These are phyloP conservation scores for Cocos nucifera DNA, from an alignment of 176 grass and related monocot species.

Conservation along the genomic window DNA sequence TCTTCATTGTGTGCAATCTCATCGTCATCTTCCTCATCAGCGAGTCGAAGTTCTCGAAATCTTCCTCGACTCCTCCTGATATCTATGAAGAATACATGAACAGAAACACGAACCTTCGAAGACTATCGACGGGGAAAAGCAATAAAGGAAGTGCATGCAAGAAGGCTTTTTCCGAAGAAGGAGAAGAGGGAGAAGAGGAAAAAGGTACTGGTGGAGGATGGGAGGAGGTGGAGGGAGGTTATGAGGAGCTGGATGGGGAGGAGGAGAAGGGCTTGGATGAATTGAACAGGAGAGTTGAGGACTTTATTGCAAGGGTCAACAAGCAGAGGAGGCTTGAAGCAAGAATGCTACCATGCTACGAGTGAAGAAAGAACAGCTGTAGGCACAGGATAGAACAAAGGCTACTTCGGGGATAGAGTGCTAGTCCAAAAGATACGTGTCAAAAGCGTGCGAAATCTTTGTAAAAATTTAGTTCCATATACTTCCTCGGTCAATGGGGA, in stretches of 20 bases:
- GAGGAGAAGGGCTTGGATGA: conserved; percentile 32
- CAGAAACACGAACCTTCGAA: conserved; percentile 14
- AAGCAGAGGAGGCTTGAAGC: conserved; percentile 69
- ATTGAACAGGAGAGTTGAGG: conserved; percentile 76
- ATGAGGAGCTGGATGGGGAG: conserved; percentile 16
- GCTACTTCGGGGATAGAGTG: too few relatives aligned
- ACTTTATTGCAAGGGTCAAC: conserved; percentile 92
- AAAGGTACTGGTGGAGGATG: neutral
- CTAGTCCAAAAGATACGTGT: too few relatives aligned
- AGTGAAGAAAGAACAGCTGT: too few relatives aligned
- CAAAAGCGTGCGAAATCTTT: too few relatives aligned
- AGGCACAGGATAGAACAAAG: too few relatives aligned
- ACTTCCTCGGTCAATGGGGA: too few relatives aligned
- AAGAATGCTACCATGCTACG: conserved; percentile 48
- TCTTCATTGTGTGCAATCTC: conserved; percentile 80
- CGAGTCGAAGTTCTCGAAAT: conserved; percentile 50
- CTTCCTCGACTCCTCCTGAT: conserved; percentile 24
- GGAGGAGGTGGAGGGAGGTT: neutral
- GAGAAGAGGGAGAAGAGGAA: neutral
- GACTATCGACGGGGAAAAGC: neutral
- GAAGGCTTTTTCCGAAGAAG: conserved; percentile 2
- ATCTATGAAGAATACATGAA: conserved; percentile 47
- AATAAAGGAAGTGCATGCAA: conserved; percentile 1
- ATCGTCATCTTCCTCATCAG: conserved; percentile 75
- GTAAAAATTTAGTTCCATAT: too few relatives aligned